These are phyloP conservation scores for Alternaria brassicae DNA, from an alignment of 2,329 filamentous ascomycete genomes.

Conservation along the genomic window DNA sequence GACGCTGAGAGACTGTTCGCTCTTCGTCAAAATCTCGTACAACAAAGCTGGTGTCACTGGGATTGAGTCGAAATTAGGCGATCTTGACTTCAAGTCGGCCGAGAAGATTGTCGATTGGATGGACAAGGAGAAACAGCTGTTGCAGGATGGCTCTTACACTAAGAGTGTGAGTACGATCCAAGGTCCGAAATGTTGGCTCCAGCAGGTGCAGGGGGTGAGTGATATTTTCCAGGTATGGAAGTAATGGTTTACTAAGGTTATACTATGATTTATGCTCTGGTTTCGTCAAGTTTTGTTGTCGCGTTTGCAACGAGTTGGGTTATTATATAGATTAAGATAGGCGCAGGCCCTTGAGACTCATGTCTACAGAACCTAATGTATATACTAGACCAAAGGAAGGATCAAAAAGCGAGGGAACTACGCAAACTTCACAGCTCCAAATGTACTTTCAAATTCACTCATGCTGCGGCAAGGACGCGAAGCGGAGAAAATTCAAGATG, in stretches of 20 bases:
- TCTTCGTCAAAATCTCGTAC: constrained; percentile 49
- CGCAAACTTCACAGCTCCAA: neutral
- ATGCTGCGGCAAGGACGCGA: neutral
- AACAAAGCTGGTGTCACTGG: neutral
- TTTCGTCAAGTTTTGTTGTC: neutral
- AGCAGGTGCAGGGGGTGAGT: neutral
- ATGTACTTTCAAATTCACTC: neutral
- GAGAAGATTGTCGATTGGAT: constrained; percentile 54
- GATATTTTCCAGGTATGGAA: neutral
- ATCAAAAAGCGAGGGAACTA: neutral
- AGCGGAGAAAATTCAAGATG: too few species aligned
- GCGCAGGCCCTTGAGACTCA: neutral
- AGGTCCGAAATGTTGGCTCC: constrained; percentile 10
- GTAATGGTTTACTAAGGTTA: neutral
- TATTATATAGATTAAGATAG: neutral
- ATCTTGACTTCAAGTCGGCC: constrained; percentile 56
- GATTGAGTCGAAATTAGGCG: constrained; percentile 54
- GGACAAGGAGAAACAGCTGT: constrained; percentile 49
- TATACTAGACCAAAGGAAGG: neutral
- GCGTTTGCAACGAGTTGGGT: neutral
- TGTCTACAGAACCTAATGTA: neutral
- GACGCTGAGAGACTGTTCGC: constrained; percentile 57
- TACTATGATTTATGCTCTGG: neutral
- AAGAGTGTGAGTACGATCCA: neutral
- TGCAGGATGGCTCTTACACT: constrained; percentile 6